A percentile compares a stretch with the other conserved stretches of the same genome.
Evolutionary conservation across 2,329 filamentous ascomycete species (phyloP).

Genomic region (Emericellopsis cladophorae): DNA sequence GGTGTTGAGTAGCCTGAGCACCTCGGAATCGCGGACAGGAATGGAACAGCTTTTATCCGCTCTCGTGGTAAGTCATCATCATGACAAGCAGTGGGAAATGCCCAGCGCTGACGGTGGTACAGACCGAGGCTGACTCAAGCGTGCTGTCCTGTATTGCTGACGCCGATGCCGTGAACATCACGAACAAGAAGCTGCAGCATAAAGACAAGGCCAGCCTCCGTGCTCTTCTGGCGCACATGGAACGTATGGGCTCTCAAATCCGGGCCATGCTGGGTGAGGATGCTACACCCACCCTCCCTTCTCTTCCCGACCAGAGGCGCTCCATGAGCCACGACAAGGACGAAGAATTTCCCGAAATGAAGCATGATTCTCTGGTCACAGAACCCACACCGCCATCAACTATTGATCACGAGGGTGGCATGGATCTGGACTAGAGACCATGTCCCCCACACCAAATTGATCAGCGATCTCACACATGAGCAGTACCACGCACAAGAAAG

Average conservation of each 20-base stretch:
- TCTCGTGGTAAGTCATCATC: constrained; percentile 43
- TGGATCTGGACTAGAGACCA: constrained; percentile 23
- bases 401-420: constrained; percentile 22
- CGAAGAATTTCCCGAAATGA: constrained; percentile 10
- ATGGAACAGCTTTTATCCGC: constrained; percentile 43
- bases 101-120: constrained; percentile 6
- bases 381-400: constrained; percentile 26
- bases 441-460: no score
- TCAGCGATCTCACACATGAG: no score
- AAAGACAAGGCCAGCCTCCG: constrained; percentile 32
- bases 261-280: constrained; percentile 23
- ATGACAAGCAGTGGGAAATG: not conserved
- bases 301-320: constrained; percentile 5
- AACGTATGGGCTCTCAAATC: constrained; percentile 29
- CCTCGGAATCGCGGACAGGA: constrained; percentile 29
- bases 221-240: constrained; percentile 33
- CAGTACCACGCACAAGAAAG: no score
- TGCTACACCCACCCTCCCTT: constrained; percentile 4
- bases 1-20: constrained; percentile 45
- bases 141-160: constrained; percentile 37
- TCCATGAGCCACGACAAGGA: constrained; percentile 13
- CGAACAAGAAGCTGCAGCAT: constrained; percentile 22
- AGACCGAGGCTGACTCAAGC: constrained; percentile 31
- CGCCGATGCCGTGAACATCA: constrained; percentile 29
- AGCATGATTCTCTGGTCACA: constrained; percentile 13